These are phyloP conservation scores for Trametes sanguinea DNA, from an alignment of 768 basidiomycete genomes.

Conservation along the genomic window DNA sequence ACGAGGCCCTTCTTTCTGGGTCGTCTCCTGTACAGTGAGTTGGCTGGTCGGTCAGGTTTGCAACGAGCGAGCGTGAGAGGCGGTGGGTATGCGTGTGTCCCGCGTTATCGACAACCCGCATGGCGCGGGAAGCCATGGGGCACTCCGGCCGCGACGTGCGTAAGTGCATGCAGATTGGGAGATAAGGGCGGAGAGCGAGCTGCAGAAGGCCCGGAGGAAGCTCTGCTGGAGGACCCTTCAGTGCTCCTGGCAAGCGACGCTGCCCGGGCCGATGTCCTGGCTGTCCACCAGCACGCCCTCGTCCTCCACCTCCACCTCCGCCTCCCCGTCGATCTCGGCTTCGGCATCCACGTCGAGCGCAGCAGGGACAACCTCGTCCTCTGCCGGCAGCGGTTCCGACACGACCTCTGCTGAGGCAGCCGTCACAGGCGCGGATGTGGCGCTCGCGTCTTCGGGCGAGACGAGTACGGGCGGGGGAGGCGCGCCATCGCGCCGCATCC, in stretches of 20 bases:
- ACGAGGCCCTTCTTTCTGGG: background rate
- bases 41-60: background rate
- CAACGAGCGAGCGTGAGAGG: background rate
- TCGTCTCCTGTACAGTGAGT: background rate
- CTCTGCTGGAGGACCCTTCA: conserved; percentile 4
- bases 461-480: conserved; percentile 29
- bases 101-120: background rate
- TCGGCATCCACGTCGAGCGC: conserved; percentile 16
- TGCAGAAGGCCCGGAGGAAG: background rate
- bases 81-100: background rate
- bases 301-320: conserved; percentile 24
- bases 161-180: background rate
- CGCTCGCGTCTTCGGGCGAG: conserved; percentile 4
- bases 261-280: conserved; percentile 31
- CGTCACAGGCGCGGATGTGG: conserved; percentile 2
- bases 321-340: conserved; percentile 10
- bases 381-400: background rate
- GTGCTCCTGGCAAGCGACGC: conserved; percentile 33
- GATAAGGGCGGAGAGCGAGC: background rate
- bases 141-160: background rate
- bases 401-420: background rate
- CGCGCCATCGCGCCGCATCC: conserved; percentile 46
- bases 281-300: conserved; percentile 35
- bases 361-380: conserved; percentile 4
- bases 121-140: conserved; percentile 1